Base-by-base conservation (phyloP, 805 yeast species). In the Tanozyma kutaoensis region DNA sequence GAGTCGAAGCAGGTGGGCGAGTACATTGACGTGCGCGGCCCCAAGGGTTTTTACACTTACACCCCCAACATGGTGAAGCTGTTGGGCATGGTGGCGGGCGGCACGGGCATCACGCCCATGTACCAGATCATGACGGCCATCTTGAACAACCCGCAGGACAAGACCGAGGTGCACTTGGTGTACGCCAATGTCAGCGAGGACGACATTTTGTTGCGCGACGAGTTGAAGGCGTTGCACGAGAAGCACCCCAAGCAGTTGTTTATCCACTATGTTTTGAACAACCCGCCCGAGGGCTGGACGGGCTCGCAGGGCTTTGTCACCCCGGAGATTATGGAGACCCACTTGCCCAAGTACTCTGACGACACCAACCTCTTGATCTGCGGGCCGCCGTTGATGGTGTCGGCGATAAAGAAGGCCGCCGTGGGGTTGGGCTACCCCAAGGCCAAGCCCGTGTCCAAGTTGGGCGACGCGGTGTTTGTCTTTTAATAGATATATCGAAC, bases 81-180 rank as follows among this genome's bases (percentile, higher is more conserved):
- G 33, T 64, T 86, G 33, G 84, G 78, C 29, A 86, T 86, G 96
- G 74, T 88, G 38, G 93, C 95, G 23, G 96, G 96, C 40, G 97
- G 96, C 45, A 82, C 96, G 21, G 96, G 96, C 50, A 78, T 85
- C 44, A 78, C 95, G 6, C 95, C 95, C 49, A 85, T 85, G 95
- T 82, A 73, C 55, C 95, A 85, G 61, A 76, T 85, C 39, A 72
- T 86, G 39, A 78, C 80, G 40, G 80, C 93, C 10, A 76, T 86
- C 38, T 73, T 74, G 42, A 57, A 62, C 31, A 72, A 86, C 48
- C 88, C 93, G 14, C 57, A 64, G 12, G 96, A 88, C 55, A 66
- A 62, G 26, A 86, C 96, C 33, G 68, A 73, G 44, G 72, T 84
- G 36, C 60, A 68, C 28, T 63, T 86, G 40, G 49, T 86, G 23